phyloP scores from a whole-genome alignment of 176 grass and related monocot genomes.

The Cenchrus purpureus region DNA sequence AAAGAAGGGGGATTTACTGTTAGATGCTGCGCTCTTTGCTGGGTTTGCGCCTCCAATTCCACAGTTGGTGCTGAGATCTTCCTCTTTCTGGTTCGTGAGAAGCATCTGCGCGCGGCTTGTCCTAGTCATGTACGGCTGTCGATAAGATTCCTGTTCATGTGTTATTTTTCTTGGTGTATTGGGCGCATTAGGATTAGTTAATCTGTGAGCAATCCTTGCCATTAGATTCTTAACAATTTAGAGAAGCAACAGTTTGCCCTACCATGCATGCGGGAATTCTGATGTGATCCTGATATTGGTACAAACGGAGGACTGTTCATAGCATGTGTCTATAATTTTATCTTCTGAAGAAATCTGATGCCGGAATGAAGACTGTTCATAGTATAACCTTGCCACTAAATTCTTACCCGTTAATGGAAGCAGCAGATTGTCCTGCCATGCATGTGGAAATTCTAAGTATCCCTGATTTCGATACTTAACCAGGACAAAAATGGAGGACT shows the following conservation, averaged over 20 bases:
- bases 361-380: too few species aligned
- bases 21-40: background rate
- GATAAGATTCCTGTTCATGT: slow-evolving; percentile 1
- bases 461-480: too few species aligned
- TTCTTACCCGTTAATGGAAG: too few species aligned
- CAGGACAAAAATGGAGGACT: too few species aligned
- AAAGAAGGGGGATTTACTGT: background rate
- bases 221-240: background rate
- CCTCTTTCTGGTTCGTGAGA: background rate
- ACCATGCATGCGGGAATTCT: background rate
- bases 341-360: too few species aligned
- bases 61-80: background rate
- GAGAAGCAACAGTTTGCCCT: background rate
- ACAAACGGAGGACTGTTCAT: background rate
- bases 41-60: background rate
- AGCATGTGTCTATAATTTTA: background rate
- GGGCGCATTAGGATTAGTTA: slow-evolving; percentile 20
- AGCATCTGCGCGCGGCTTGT: background rate
- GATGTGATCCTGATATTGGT: background rate
- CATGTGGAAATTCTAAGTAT: too few species aligned
- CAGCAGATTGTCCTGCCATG: too few species aligned
- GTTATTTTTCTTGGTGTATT: background rate
- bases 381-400: too few species aligned
- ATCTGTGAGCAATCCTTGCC: background rate
- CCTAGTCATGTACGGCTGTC: background rate